Evolutionary conservation across 257 asterid genomes (phyloP), one percentile per base, ranked within the genome.

Genomic region (Petunia axillaris): DNA sequence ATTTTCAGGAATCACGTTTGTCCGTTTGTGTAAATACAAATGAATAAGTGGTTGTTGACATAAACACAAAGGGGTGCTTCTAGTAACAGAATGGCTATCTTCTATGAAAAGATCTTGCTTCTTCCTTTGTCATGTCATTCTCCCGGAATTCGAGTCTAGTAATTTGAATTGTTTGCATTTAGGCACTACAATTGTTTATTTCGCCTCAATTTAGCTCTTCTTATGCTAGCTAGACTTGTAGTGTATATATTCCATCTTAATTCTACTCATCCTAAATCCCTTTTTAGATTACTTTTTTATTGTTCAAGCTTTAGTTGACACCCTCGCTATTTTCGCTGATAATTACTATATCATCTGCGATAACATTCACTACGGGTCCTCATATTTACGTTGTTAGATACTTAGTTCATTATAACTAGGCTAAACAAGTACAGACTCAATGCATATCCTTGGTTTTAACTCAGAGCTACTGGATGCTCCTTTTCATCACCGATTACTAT

Each of bases 201-300:
- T 6, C 64, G 48, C 59, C 16, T 78, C 76, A 40, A 64, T 78
- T 82, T 84, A 84, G 75, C 62, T 79, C 66, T 65, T 64, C 60
- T 35, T 46, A 46, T 35, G 25, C 77, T 71, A 41, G 54, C 10
- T 71, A 50, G 77, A 25, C 43, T 0, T 71, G 76, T 16, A n/a
- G 55, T n/a, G 2, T n/a, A 1, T 11, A 25, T 46, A 10, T 71
- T 71, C 60, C 48, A 57, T 68, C 44, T 68, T 15, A 43, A 14
- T n/a, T 68, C 57, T 68, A 8, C 16, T 46, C 25, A 46, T 48
- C 11, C 25, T 25, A 48, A 46, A 70, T 44, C 41, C 59, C 48
- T 25, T 4, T 46, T 37, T 68, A 44, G 40, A 4, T n/a, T 67
- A 40, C 2, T 37, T 16, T 43, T n/a, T n/a, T 2, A 16, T 68